Base-by-base conservation (phyloP, 2,329 filamentous ascomycete genomes). In the Fusarium xylarioides region DNA sequence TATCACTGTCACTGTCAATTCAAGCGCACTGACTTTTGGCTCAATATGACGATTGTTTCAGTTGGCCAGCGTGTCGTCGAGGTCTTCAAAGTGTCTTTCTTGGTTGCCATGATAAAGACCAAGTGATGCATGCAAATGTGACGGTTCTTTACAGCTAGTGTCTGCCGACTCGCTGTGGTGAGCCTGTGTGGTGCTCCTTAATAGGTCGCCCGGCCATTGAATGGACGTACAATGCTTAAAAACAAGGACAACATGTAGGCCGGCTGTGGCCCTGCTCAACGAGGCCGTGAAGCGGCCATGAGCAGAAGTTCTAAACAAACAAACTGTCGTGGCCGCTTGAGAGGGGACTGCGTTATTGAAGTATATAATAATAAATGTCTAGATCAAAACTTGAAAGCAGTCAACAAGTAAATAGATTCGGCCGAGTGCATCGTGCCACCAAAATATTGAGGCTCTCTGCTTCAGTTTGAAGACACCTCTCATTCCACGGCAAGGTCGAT, bases 281-380 rank as follows among this genome's bases (percentile, higher is more conserved):
- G 32, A 67, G 72, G 52, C 66, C 63, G 40, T 65, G 62, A 40
- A 68, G 58, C 67, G 72, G 57, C 74, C 70, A 60, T 57, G 50
- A 43, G 65, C 68, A 70, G 61, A 65, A 68, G 61, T 74, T 70
- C 73, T 55, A 77, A 77, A 77, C 70, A 76, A 76, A 77, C 73
- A 77, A 74, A 55, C 58, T 74, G 75, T 66, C 47, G 71, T 67
- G 74, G 59, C 62, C 53, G 65, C 50, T 54, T 60, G 43, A 46
- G 49, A 69, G 49, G 46, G 56, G 26, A 35, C 54, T 58, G 38
- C 54, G n/a, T 35, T 56, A 12, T 26, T 34, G 21, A 61, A 59
- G 49, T 58, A 53, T 57, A 56, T 46, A 56, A 53, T 46, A 35
- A 54, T 57, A 52, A 50, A 35, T 38, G 37, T 35, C 44, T 55